phyloP scores from a whole-genome alignment of 2,329 filamentous ascomycete species.

The Monilinia fructicola region DNA sequence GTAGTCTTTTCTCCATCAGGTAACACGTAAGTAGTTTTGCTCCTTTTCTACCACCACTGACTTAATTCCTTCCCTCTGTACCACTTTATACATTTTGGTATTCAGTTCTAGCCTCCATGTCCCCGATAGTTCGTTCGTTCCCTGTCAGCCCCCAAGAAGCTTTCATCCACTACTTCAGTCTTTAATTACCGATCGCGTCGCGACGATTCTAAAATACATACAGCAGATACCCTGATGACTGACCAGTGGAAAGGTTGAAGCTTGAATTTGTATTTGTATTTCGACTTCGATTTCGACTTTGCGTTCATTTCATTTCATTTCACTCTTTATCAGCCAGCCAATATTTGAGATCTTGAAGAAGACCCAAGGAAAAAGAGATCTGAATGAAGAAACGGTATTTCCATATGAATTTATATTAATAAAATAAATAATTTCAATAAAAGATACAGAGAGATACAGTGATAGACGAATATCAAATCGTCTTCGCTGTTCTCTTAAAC shows the following conservation, averaged over 20 bases:
- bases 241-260: neutral
- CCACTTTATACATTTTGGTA: neutral
- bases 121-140: neutral
- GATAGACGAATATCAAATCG: constrained; percentile 58
- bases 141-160: constrained; percentile 6
- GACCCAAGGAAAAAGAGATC: neutral
- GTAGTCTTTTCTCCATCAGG: too few relatives aligned
- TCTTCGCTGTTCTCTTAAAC: constrained; percentile 59
- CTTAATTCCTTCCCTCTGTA: neutral
- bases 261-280: neutral
- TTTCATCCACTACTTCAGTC: neutral
- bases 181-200: constrained; percentile 29
- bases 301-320: neutral
- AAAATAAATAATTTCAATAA: neutral
- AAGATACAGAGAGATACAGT: constrained; percentile 45
- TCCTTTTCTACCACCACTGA: too few relatives aligned
- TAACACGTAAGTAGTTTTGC: too few relatives aligned
- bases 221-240: too few relatives aligned
- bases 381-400: neutral
- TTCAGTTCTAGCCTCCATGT: too few relatives aligned
- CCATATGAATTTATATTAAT: neutral
- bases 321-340: neutral
- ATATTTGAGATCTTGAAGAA: neutral
- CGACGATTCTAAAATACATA: constrained; percentile 17
- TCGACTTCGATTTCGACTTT: too few relatives aligned